These are phyloP conservation scores for Penicillium salamii DNA, from an alignment of 495 filamentous ascomycete genomes.

Conservation along the genomic window DNA sequence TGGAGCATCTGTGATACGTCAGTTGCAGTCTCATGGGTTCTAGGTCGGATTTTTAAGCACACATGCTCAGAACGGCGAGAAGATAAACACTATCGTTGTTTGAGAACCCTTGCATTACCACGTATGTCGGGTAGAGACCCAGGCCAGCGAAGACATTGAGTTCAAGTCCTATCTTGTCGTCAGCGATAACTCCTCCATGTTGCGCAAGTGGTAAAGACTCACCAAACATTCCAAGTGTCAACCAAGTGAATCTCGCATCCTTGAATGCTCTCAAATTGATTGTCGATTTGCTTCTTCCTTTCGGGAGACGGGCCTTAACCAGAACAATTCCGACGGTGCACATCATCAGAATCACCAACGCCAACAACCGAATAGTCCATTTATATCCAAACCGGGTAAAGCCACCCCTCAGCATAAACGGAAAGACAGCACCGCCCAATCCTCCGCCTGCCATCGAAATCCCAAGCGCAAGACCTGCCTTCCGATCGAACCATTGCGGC, in stretches of 20 bases:
- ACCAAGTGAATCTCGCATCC: slow-evolving; percentile 44
- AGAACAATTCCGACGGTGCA: slow-evolving; percentile 45
- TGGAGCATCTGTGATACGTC: slow-evolving; percentile 21
- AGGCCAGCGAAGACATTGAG: slow-evolving; percentile 51
- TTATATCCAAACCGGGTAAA: slow-evolving; percentile 54
- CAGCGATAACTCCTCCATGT: slow-evolving; percentile 16
- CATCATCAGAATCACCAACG: slow-evolving; percentile 52
- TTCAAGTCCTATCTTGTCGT: slow-evolving; percentile 36
- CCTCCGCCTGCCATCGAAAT: slow-evolving; percentile 38
- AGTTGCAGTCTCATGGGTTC: no score
- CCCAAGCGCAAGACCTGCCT: slow-evolving; percentile 37
- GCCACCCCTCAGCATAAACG: slow-evolving; percentile 51
- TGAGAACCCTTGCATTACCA: slow-evolving; percentile 38
- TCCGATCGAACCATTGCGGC: slow-evolving; percentile 40
- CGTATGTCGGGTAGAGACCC: slow-evolving; percentile 51
- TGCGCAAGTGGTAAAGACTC: neutral
- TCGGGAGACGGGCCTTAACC: slow-evolving; percentile 33
- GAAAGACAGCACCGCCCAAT: slow-evolving; percentile 60
- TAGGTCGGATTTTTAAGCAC: neutral
- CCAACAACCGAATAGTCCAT: slow-evolving; percentile 60
- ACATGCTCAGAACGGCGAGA: slow-evolving; percentile 35
- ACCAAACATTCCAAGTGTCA: slow-evolving; percentile 38
- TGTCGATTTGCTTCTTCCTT: slow-evolving; percentile 32
- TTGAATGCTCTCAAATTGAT: slow-evolving; percentile 57
- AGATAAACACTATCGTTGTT: slow-evolving; percentile 32